phyloP scores from a whole-genome alignment of 2,329 filamentous ascomycete genomes.

The Pseudogymnoascus sp. region DNA sequence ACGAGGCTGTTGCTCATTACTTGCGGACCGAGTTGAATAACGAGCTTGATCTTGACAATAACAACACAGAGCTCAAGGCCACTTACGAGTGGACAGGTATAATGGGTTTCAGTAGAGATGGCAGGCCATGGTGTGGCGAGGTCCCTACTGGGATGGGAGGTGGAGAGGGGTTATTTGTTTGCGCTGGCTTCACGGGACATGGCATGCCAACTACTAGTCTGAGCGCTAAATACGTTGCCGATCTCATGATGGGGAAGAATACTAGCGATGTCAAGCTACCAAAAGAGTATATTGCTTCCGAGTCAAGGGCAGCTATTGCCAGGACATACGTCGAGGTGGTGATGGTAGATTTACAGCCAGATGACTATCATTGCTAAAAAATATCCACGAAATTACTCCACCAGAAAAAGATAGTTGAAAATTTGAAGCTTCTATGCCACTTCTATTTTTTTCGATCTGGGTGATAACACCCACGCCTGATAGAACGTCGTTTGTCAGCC shows the following conservation, averaged over 20 bases:
- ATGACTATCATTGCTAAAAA: neutral
- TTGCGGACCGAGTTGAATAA: constrained; percentile 23
- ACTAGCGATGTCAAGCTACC: constrained; percentile 39
- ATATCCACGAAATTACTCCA: neutral
- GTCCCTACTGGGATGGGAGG: constrained; percentile 46
- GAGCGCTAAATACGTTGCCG: constrained; percentile 54
- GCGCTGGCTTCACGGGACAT: constrained; percentile 63
- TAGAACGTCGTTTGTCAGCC: neutral
- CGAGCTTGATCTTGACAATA: constrained; percentile 27
- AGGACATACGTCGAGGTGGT: constrained; percentile 22
- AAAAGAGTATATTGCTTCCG: constrained; percentile 29
- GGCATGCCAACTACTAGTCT: constrained; percentile 70
- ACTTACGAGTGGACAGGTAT: constrained; percentile 63
- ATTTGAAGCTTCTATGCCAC: neutral
- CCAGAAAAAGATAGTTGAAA: neutral
- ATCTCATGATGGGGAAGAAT: constrained; percentile 45
- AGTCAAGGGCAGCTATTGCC: constrained; percentile 20
- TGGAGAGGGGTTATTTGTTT: constrained; percentile 52
- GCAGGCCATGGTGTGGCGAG: constrained; percentile 61
- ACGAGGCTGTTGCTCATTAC: constrained; percentile 35
- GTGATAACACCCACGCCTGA: neutral
- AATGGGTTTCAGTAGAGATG: constrained; percentile 67
- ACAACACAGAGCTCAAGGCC: constrained; percentile 38
- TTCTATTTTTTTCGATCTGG: neutral
- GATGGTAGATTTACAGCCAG: constrained; percentile 21